Base-by-base conservation (phyloP, 371 early-diverging fungal species). In the Mucor piriformis region DNA sequence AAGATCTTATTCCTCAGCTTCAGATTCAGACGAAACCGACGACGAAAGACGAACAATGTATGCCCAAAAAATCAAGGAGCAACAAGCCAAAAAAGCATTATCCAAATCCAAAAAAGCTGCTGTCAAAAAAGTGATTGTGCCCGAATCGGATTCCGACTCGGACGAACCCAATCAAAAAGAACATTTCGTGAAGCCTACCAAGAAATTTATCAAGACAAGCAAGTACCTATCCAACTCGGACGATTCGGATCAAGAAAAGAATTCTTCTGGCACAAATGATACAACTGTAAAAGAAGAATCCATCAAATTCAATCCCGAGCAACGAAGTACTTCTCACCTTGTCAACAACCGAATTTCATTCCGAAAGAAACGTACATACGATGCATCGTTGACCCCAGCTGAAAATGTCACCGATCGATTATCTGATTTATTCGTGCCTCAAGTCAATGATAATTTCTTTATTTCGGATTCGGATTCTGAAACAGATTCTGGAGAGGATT, bases 381-480 rank as follows among this genome's bases (percentile, higher is more conserved):
- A 64, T 49, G 21, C 25, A 0, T 8, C 18, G 2, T 21, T 24
- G 12, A 20, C 55, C 1, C 20, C 47, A 0, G 55, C 50, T 3
- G 23, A 13, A 0, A 62, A 62, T 24, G 27, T 37, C 2, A 32
- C n/a, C 13, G 23, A 16, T 5, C 33, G 58, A 33, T 33, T 54
- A 4, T 24, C 18, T 6, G 48, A 55, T 47, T 34, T 49, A 6
- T 59, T 62, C 40, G 47, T 67, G 3, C 62, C 67, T 4, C 15
- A 43, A 2, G 69, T 64, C 1, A 16, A 57, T 6, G 32, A 52
- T 3, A 46, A 61, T 25, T 42, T 54, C 16, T 64, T 69, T 34
- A 50, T 61, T n/a, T 69, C 69, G 0, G 69, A 64, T 18, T 64
- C 64, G 7, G 69, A 69, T 2, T 64, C 64, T 2, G 69, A 63